These are phyloP conservation scores for Forsythia viridissima DNA, from an alignment of 257 asterid genomes.

Conservation along the genomic window DNA sequence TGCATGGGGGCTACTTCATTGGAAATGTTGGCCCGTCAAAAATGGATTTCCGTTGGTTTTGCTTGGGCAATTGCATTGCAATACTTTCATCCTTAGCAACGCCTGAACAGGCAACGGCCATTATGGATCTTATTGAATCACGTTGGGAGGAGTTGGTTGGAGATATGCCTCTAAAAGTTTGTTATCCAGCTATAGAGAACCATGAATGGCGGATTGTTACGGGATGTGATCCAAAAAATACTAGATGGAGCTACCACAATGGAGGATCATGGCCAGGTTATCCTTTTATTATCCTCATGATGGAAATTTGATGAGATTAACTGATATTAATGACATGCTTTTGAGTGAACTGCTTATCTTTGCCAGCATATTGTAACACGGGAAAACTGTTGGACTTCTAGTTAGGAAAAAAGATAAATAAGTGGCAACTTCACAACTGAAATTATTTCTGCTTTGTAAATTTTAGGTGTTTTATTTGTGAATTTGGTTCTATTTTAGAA, in stretches of 20 bases:
- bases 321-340: background rate
- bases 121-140: conserved; percentile 71
- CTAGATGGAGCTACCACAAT: conserved; percentile 75
- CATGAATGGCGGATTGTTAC: conserved; percentile 70
- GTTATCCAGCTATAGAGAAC: conserved; percentile 72
- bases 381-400: background rate
- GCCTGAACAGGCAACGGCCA: conserved; percentile 56
- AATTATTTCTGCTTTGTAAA: no score
- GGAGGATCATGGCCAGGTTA: conserved; percentile 83
- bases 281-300: background rate
- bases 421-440: background rate
- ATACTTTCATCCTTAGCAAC: conserved; percentile 65
- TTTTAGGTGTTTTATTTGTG: no score
- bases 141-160: conserved; percentile 74
- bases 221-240: conserved; percentile 70
- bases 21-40: conserved; percentile 72
- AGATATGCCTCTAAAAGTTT: conserved; percentile 80
- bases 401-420: background rate
- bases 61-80: conserved; percentile 70
- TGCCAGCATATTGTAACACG: background rate
- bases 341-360: background rate
- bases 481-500: no score
- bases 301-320: background rate
- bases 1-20: conserved; percentile 61
- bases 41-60: conserved; percentile 79